phyloP scores from a whole-genome alignment of 805 yeast genomes.

The Wickerhamomyces bovis region DNA sequence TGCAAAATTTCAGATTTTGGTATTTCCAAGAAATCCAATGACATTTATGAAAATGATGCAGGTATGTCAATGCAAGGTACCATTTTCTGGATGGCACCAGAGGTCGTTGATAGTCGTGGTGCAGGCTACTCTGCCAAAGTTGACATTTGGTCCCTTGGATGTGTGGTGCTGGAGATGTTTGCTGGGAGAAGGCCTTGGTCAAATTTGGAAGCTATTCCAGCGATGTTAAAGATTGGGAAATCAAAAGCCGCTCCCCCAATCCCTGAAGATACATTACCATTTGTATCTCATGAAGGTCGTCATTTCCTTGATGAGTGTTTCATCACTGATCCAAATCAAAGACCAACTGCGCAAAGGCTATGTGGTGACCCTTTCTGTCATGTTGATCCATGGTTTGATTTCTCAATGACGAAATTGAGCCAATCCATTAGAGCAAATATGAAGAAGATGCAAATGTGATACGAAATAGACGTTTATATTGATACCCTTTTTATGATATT shows the following conservation, averaged over 20 bases:
- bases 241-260: constrained; percentile 92
- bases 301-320: constrained; percentile 75
- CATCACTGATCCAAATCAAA: constrained; percentile 63
- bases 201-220: constrained; percentile 89
- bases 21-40: constrained; percentile 78
- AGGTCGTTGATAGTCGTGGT: constrained; percentile 84
- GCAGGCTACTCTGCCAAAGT: constrained; percentile 97
- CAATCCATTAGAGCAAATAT: constrained; percentile 42
- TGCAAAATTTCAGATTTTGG: constrained; percentile 97
- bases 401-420: constrained; percentile 50
- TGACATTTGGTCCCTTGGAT: constrained; percentile 97
- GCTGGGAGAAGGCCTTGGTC: constrained; percentile 98
- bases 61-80: constrained; percentile 99
- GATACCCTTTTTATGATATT: not conserved
- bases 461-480: not conserved
- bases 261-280: constrained; percentile 74
- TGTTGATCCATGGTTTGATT: constrained; percentile 37
- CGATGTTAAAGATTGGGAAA: constrained; percentile 83
- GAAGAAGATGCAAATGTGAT: constrained; percentile 17
- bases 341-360: constrained; percentile 81
- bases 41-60: constrained; percentile 84
- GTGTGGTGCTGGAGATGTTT: constrained; percentile 95
- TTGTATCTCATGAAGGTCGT: constrained; percentile 59
- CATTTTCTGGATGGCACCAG: constrained; percentile 99
- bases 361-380: constrained; percentile 48